Evolutionary conservation across 495 filamentous ascomycete genomes (phyloP), one percentile per base, ranked within the genome.

Genomic region (Pyrenopolyporus hunteri): DNA sequence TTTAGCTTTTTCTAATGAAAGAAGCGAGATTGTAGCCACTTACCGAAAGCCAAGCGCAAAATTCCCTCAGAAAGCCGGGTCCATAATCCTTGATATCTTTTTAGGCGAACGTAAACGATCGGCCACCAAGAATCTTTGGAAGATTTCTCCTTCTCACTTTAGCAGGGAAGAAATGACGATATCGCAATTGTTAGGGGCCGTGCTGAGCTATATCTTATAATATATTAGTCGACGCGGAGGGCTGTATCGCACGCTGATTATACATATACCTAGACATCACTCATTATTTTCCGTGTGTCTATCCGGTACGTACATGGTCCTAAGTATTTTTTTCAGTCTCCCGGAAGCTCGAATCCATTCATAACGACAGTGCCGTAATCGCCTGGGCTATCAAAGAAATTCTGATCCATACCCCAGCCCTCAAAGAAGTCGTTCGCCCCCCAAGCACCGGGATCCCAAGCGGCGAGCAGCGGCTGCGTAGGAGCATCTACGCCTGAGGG

Each of bases 391-490:
- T 63, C 58, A 36, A 67, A 62, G 46, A 63, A 67, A 42, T 63
- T 63, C 36, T 63, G 63, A 39, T 67, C 63, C 33, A 67, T 51
- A 17, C 43, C 53, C 22, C 53, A 25, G 4, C 51, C 63, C 1
- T 67, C 63, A 14, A 67, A 67, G 22, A 67, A 56, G 22, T 67
- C 58, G 11, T 62, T 63, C 9, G 39, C 47, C 63, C 63, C 63
- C 45, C 33, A 46, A 19, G 22, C 28, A 2, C 28, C 44, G 0
- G 63, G 37, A 31, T 36, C 23, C 52, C 63, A 63, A 7, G 17
- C 53, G 7, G 54, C 58, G 1, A 17, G 28, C 4, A 42, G 4
- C 7, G 44, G 29, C 26, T 56, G 45, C 5, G 28, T 17, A 17
- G 26, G 36, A 7, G 44, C n/a, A 9, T 62, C 52, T 17, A 54